Evolutionary conservation across 2,329 filamentous ascomycete genomes (phyloP).

Genomic region (Aschersonia sp.): DNA sequence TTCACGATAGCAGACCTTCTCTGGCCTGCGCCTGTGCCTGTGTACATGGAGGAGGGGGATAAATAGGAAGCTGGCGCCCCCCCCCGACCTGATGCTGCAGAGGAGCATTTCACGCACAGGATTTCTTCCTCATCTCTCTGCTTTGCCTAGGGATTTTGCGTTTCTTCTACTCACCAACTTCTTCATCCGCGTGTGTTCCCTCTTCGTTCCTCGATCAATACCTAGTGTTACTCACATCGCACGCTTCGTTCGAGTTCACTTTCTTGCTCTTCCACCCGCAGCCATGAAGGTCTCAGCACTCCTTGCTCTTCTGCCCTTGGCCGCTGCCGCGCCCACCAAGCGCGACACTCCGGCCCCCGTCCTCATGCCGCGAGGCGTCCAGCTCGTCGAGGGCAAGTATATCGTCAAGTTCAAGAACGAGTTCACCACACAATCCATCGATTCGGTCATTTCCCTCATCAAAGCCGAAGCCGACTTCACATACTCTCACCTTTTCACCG

Average conservation of each 20-base stretch:
- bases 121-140: too few species aligned
- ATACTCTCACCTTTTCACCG: constrained; percentile 12
- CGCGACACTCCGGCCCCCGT: constrained; percentile 19
- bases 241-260: not conserved
- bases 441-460: constrained; percentile 12
- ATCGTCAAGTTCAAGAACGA: constrained; percentile 21
- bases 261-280: not conserved
- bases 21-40: too few species aligned
- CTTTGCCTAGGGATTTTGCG: too few species aligned
- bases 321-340: constrained; percentile 15
- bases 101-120: too few species aligned
- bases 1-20: too few species aligned
- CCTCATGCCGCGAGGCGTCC: constrained; percentile 15
- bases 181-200: too few species aligned
- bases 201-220: too few species aligned
- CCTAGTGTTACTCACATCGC: not conserved
- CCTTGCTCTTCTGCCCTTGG: constrained; percentile 17
- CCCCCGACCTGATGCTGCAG: too few species aligned
- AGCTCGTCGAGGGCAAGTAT: constrained; percentile 20
- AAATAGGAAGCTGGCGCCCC: too few species aligned
- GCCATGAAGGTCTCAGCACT: constrained; percentile 17
- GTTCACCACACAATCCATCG: constrained; percentile 9
- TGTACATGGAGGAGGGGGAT: too few species aligned
- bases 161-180: too few species aligned
- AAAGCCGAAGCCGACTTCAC: constrained; percentile 17